Evolutionary conservation across 1,284 basidiomycete species (phyloP).

Genomic region (Trichosporon asahii): DNA sequence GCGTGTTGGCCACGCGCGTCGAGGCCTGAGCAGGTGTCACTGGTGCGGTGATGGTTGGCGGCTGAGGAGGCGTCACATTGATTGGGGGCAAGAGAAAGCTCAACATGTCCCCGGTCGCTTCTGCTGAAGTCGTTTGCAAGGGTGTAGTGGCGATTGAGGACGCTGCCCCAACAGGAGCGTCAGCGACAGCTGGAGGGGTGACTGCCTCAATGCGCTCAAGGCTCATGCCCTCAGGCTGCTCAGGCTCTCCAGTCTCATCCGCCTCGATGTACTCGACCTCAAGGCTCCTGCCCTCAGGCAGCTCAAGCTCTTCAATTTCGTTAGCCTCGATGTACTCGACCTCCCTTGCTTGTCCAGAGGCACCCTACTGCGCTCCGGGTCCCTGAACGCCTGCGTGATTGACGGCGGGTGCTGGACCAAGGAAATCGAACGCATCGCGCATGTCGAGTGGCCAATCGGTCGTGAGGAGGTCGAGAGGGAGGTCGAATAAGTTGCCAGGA

Average conservation of each 20-base stretch:
- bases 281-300: no score
- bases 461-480: slow-evolving; percentile 50
- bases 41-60: no score
- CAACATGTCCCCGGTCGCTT: no score
- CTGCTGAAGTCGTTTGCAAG: no score
- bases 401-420: slow-evolving; percentile 17
- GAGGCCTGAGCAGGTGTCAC: no score
- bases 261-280: neutral
- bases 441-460: slow-evolving; percentile 41
- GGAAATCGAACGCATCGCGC: slow-evolving; percentile 39
- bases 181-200: no score
- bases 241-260: neutral
- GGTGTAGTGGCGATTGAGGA: no score
- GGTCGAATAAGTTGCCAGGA: slow-evolving; percentile 21
- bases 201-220: no score
- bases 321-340: neutral
- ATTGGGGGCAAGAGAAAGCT: no score
- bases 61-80: no score
- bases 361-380: neutral
- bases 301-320: neutral
- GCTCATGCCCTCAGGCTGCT: neutral
- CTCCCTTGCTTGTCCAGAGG: neutral
- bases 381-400: neutral
- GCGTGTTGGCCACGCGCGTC: no score
- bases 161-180: no score